Evolutionary conservation across 2,329 filamentous ascomycete species (phyloP).

Genomic region (Fusarium sarcochroum): DNA sequence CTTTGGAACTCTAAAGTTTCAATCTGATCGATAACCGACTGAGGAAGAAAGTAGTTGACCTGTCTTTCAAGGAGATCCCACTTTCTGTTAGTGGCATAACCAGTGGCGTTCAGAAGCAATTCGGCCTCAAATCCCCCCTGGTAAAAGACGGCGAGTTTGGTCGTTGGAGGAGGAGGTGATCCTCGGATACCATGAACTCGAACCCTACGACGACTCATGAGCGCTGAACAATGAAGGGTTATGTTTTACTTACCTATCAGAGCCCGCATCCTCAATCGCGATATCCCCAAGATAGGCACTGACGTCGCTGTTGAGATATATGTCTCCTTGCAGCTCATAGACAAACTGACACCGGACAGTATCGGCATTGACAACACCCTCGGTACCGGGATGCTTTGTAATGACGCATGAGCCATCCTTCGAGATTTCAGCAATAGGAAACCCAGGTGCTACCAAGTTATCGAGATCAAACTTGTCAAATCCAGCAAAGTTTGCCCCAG

Average conservation of each 20-base stretch:
- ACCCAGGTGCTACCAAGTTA: not conserved
- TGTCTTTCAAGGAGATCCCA: not conserved
- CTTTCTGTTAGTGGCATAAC: not conserved
- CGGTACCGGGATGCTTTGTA: conserved; percentile 3
- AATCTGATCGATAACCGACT: not conserved
- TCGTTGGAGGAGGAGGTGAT: not conserved
- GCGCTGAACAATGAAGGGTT: not conserved
- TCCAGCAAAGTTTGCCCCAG: not conserved
- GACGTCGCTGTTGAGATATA: not conserved
- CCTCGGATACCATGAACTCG: not conserved
- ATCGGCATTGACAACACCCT: not conserved
- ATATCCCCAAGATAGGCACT: not conserved
- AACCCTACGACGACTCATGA: not conserved
- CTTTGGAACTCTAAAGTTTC: not conserved
- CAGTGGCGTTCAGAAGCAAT: not conserved
- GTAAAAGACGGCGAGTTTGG: not conserved
- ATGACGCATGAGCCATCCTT: not conserved
- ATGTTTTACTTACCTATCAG: not conserved
- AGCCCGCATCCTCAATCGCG: not conserved
- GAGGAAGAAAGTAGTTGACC: not conserved
- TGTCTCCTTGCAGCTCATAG: not conserved
- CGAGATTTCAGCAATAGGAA: not conserved
- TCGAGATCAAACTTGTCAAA: not conserved
- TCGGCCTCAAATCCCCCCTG: not conserved
- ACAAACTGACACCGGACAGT: not conserved